Evolutionary conservation across 345 rosid species (phyloP).

Genomic region (Brassica carinata): DNA sequence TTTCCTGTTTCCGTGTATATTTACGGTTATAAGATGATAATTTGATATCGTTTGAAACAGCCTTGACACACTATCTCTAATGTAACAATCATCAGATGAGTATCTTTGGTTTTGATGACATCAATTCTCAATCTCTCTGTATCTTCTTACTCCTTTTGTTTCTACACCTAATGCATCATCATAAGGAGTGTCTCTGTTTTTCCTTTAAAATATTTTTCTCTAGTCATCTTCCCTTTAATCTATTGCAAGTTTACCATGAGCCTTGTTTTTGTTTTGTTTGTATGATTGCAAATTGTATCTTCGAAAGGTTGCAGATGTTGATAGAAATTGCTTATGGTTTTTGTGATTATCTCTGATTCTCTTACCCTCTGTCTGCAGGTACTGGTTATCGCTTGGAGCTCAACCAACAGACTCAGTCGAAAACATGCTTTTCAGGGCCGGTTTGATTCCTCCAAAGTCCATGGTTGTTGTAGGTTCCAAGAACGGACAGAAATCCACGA

Average conservation of each 20-base stretch:
- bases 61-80: background rate
- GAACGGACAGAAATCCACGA: conserved; percentile 61
- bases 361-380: conserved; percentile 45
- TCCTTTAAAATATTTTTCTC: background rate
- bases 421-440: conserved; percentile 75
- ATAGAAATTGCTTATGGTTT: conserved; percentile 6
- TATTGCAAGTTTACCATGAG: background rate
- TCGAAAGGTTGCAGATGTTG: background rate
- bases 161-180: conserved; percentile 15
- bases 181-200: conserved; percentile 8
- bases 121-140: too few relatives aligned
- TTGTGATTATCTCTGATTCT: background rate
- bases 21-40: background rate
- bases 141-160: background rate
- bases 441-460: conserved; percentile 77
- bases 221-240: background rate
- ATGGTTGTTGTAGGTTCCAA: conserved; percentile 72
- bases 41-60: background rate
- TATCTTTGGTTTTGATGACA: too few relatives aligned
- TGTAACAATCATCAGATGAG: background rate
- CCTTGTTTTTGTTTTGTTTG: background rate
- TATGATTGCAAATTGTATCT: conserved; percentile 5
- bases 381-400: conserved; percentile 97
- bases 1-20: background rate
- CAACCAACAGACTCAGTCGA: conserved; percentile 86